Evolutionary conservation across 306 rosid species (phyloP).

Genomic region (Fragaria iinumae): DNA sequence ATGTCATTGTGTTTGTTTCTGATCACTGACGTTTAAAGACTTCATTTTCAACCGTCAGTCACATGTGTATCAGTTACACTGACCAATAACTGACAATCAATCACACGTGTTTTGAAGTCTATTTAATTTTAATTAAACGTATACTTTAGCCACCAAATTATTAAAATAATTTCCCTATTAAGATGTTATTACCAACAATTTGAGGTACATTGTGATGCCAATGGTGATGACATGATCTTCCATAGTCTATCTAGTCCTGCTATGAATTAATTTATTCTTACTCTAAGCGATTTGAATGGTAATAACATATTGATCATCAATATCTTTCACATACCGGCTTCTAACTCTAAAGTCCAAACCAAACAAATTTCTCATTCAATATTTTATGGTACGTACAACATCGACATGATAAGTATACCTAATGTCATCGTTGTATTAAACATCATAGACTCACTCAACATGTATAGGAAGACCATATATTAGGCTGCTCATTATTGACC

Average conservation of each 20-base stretch:
- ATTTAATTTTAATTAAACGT: background rate
- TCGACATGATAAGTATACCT: background rate
- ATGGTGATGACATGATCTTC: background rate
- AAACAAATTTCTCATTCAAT: background rate
- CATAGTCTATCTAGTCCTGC: background rate
- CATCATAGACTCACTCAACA: background rate
- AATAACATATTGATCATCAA: background rate
- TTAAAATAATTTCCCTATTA: background rate
- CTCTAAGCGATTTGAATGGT: background rate
- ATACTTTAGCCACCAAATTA: background rate
- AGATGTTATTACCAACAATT: background rate
- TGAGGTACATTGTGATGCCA: background rate
- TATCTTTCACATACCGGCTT: background rate
- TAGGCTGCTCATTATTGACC: constrained; percentile 10
- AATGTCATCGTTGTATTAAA: background rate
- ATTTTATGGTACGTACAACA: constrained; percentile 5
- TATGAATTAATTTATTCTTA: background rate
- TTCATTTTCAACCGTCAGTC: background rate
- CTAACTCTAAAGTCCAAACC: background rate
- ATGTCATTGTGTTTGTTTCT: background rate
- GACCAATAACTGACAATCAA: background rate
- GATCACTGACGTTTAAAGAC: background rate
- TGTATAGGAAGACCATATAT: background rate
- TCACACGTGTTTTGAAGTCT: background rate
- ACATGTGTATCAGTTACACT: background rate